These are phyloP conservation scores for Cladophialophora immunda DNA, from an alignment of 2,329 filamentous ascomycete genomes.

Conservation along the genomic window DNA sequence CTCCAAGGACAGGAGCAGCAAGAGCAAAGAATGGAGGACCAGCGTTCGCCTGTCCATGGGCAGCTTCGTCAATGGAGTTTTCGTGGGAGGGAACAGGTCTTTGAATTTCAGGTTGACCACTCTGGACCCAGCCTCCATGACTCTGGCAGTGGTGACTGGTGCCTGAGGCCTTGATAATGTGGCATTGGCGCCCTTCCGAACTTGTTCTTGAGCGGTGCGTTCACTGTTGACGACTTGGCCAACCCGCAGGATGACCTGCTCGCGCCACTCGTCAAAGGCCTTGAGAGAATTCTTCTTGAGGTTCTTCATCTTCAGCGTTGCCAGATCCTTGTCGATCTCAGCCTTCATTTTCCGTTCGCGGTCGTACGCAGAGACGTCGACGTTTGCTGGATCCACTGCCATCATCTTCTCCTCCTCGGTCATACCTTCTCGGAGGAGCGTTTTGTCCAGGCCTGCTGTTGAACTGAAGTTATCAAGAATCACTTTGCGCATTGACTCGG, in stretches of 20 bases:
- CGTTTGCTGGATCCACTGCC: slow-evolving; percentile 41
- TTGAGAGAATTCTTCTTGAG: slow-evolving; percentile 74
- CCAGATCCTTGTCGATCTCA: slow-evolving; percentile 50
- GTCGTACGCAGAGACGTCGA: slow-evolving; percentile 41
- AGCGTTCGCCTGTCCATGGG: slow-evolving; percentile 69
- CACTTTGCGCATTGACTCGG: slow-evolving; percentile 51
- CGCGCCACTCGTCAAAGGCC: slow-evolving; percentile 84
- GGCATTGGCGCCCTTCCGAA: slow-evolving; percentile 41
- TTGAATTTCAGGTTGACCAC: slow-evolving; percentile 44
- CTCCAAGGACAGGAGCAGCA: slow-evolving; percentile 78
- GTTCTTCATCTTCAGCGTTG: slow-evolving; percentile 41
- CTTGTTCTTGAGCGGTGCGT: slow-evolving; percentile 53
- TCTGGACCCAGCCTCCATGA: slow-evolving; percentile 32
- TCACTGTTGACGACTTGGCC: slow-evolving; percentile 71
- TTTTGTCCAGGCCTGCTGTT: slow-evolving; percentile 41
- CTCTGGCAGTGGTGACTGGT: slow-evolving; percentile 25
- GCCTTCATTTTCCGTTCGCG: slow-evolving; percentile 43
- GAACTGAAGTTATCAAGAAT: slow-evolving; percentile 51
- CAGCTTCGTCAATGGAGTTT: slow-evolving; percentile 68
- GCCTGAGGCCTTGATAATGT: slow-evolving; percentile 27
- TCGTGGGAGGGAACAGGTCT: slow-evolving; percentile 66
- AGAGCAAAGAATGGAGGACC: slow-evolving; percentile 74
- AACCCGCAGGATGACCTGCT: slow-evolving; percentile 72
- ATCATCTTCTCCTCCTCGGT: slow-evolving; percentile 43
- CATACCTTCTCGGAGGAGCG: slow-evolving; percentile 31